phyloP scores from a whole-genome alignment of 2,329 filamentous ascomycete genomes.

The Juglanconis oblonga region DNA sequence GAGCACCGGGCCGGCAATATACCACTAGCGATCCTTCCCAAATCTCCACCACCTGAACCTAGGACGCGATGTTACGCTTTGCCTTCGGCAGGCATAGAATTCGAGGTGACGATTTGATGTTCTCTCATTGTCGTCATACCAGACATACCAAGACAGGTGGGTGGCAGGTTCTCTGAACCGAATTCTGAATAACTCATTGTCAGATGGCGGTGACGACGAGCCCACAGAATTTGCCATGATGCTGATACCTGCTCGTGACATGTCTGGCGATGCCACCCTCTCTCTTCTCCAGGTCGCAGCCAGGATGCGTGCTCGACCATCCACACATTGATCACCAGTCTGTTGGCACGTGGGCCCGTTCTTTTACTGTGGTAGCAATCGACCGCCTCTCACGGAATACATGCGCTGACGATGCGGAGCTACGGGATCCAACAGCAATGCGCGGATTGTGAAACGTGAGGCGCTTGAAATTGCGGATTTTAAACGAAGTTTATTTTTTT shows the following conservation, averaged over 20 bases:
- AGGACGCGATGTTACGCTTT: slow-evolving; percentile 3
- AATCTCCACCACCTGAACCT: background rate
- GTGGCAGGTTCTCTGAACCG: background rate
- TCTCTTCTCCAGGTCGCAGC: background rate
- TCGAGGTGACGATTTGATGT: slow-evolving; percentile 1
- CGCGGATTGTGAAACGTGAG: slow-evolving; percentile 15
- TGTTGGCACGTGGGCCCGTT: slow-evolving; percentile 4
- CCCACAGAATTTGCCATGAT: background rate
- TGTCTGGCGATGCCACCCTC: background rate
- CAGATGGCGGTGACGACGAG: slow-evolving; percentile 9
- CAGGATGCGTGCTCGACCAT: background rate
- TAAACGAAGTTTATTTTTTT: slow-evolving; percentile 6
- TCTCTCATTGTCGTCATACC: background rate
- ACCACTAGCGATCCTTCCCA: background rate
- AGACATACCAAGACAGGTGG: background rate
- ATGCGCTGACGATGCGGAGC: slow-evolving; percentile 1
- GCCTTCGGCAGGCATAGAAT: slow-evolving; percentile 8
- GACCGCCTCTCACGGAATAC: background rate
- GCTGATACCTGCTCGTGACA: background rate
- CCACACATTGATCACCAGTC: background rate
- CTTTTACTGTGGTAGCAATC: slow-evolving; percentile 4
- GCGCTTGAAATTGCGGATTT: slow-evolving; percentile 9
- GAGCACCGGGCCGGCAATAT: background rate
- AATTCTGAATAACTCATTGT: background rate
- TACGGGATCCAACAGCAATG: slow-evolving; percentile 11